These are phyloP conservation scores for Theileria orientalis DNA, from an alignment of 169 alveolate species.

Conservation along the genomic window DNA sequence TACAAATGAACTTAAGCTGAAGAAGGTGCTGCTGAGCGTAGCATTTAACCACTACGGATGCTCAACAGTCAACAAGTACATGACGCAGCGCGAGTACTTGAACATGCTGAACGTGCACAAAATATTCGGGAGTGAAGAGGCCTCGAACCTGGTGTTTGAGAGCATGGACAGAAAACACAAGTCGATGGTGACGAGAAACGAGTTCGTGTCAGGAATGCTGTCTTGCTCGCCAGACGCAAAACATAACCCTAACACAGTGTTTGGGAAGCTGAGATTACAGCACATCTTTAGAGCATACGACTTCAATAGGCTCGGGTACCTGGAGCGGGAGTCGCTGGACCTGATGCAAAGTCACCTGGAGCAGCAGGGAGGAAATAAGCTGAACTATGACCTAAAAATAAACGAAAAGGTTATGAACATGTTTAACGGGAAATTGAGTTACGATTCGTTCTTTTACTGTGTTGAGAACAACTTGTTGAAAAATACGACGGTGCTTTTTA, in stretches of 20 bases:
- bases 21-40: constrained; percentile 56
- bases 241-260: constrained; percentile 42
- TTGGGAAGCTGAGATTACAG: constrained; percentile 72
- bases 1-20: not conserved
- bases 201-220: constrained; percentile 73
- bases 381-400: constrained; percentile 15
- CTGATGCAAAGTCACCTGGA: constrained; percentile 61
- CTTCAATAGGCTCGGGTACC: constrained; percentile 65
- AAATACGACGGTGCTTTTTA: constrained; percentile 51
- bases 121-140: constrained; percentile 60
- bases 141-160: constrained; percentile 65
- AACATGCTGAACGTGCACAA: constrained; percentile 41
- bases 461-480: constrained; percentile 50
- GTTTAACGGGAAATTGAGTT: constrained; percentile 42
- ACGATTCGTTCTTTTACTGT: constrained; percentile 58
- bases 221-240: constrained; percentile 75
- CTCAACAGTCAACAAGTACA: constrained; percentile 24
- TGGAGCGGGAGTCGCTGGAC: constrained; percentile 36
- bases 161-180: constrained; percentile 69
- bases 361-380: constrained; percentile 30
- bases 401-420: constrained; percentile 17
- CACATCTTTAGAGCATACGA: constrained; percentile 76
- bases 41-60: constrained; percentile 64
- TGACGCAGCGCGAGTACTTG: constrained; percentile 53
- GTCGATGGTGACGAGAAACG: constrained; percentile 55